Evolutionary conservation across 352 stramenopile genomes (phyloP).

Genomic region (Phytopythium kandeliae): DNA sequence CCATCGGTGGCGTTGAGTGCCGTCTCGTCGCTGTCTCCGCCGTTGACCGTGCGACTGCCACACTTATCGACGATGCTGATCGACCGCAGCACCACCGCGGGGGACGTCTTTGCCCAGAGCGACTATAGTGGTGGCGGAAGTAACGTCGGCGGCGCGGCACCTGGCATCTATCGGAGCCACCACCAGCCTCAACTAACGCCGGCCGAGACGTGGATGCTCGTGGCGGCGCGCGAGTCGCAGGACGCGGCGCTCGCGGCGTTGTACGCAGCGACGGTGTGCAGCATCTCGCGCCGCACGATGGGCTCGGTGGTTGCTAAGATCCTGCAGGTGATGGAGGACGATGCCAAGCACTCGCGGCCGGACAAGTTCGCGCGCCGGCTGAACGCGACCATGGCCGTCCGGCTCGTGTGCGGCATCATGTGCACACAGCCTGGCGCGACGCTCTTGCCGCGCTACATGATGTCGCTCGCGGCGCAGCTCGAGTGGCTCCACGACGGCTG

Average conservation of each 20-base stretch:
- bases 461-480: slow-evolving; percentile 73
- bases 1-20: slow-evolving; percentile 14
- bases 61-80: neutral
- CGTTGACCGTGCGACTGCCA: neutral
- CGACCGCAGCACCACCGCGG: neutral
- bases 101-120: neutral
- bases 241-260: slow-evolving; percentile 70
- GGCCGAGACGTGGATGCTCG: slow-evolving; percentile 42
- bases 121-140: no score
- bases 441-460: slow-evolving; percentile 84
- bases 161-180: slow-evolving; percentile 5
- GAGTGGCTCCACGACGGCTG: slow-evolving; percentile 70
- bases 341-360: slow-evolving; percentile 55
- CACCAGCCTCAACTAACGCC: slow-evolving; percentile 19
- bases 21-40: neutral
- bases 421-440: slow-evolving; percentile 53
- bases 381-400: slow-evolving; percentile 65
- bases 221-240: slow-evolving; percentile 53
- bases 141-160: neutral
- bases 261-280: slow-evolving; percentile 77
- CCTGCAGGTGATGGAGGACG: slow-evolving; percentile 75
- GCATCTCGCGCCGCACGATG: slow-evolving; percentile 72
- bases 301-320: slow-evolving; percentile 79
- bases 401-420: slow-evolving; percentile 72
- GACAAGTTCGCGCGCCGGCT: slow-evolving; percentile 60